phyloP scores from a whole-genome alignment of 352 stramenopile species.

The Phytophthora pluvialis region DNA sequence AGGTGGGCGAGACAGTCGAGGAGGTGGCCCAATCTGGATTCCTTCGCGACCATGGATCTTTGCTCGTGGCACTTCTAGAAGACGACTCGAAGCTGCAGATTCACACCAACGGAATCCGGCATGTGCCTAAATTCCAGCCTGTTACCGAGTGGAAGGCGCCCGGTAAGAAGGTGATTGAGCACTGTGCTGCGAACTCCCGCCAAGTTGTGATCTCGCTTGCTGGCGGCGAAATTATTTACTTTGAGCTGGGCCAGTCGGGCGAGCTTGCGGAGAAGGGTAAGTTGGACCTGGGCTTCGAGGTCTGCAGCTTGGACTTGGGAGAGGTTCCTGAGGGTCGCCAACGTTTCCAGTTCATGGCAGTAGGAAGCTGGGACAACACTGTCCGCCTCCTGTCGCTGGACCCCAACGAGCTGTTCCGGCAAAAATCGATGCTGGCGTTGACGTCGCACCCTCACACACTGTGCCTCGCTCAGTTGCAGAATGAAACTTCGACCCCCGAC shows the following conservation, averaged over 20 bases:
- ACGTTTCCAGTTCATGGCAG: constrained; percentile 96
- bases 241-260: constrained; percentile 95
- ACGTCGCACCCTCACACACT: constrained; percentile 86
- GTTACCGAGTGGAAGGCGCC: constrained; percentile 98
- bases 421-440: constrained; percentile 85
- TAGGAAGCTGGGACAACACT: constrained; percentile 93
- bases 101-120: constrained; percentile 94
- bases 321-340: constrained; percentile 94
- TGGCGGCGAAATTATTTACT: constrained; percentile 98
- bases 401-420: constrained; percentile 89
- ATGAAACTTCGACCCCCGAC: constrained; percentile 67
- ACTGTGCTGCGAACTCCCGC: constrained; percentile 95
- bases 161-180: constrained; percentile 97
- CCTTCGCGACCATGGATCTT: constrained; percentile 93
- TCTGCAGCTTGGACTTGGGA: constrained; percentile 97
- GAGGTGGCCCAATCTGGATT: constrained; percentile 97
- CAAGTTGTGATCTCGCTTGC: constrained; percentile 98
- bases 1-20: constrained; percentile 97
- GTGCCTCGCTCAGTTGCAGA: constrained; percentile 81
- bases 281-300: constrained; percentile 95
- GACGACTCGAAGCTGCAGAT: constrained; percentile 97
- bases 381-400: constrained; percentile 96
- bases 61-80: constrained; percentile 95
- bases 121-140: constrained; percentile 93
- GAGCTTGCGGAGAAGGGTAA: constrained; percentile 95